Base-by-base conservation (phyloP, 805 yeast genomes). In the Nakazawaea populi region DNA sequence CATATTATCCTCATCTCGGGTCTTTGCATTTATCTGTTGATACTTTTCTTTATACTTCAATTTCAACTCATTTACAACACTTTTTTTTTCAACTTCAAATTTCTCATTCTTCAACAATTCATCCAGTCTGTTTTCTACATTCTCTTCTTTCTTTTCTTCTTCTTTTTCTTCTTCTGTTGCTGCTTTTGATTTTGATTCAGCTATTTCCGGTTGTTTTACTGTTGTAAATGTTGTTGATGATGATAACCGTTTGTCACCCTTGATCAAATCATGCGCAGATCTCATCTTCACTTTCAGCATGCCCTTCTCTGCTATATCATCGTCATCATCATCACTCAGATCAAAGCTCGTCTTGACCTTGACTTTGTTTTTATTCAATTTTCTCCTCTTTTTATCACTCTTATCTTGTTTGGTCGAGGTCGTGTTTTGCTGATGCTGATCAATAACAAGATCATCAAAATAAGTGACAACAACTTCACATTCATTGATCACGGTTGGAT, bases 401-500 rank as follows among this genome's bases (percentile, higher is more conserved):
- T 38, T 46, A 12, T 18, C 7, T 18, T 32, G 6, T 34, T 27
- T 7, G 3, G 12, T 42, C 24, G 31, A 29, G 36, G 14, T 12
- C 12, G 30, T 12, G n/a, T 14, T 6, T n/a, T 32, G 38, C 27
- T 3, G 29, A 32, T 31, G 12, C 27, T 14, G n/a, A 42, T 4
- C 10, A 7, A 11, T 37, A 14, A n/a, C 46, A 54, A 76, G 57
- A 53, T 75, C 80, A 10, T 69, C 73, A 60, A 83, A 84, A 63
- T 67, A 82, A 4, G 74, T 75, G 6, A 70, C 66, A 1, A 75
- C 59, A 1, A 83, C 73, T 48, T 71, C 74, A 5, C 70, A 60
- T 2, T 60, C 63, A 1, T 57, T 58, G 12, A 85, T 71, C 29
- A 52, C 60, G 0, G 77, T 74, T 0, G 89, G 87, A 56, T 73